Evolutionary conservation across 805 yeast species (phyloP).

Genomic region (Metschnikowia aberdeeniae): DNA sequence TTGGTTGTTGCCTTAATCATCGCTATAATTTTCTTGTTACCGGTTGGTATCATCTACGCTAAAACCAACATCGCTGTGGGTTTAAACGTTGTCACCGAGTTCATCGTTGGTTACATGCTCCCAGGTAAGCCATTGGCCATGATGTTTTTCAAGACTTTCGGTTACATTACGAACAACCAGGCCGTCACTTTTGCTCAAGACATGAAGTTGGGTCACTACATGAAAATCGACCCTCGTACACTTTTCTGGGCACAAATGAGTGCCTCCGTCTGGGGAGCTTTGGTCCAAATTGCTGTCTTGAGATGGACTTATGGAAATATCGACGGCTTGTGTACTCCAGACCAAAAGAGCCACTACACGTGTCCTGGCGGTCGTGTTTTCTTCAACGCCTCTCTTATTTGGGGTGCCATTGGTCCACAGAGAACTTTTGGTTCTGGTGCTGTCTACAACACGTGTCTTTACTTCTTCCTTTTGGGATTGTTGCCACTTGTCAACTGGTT

Average conservation of each 20-base stretch:
- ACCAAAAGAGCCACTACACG: slow-evolving; percentile 29
- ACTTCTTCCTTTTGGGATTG: slow-evolving; percentile 37
- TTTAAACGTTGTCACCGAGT: slow-evolving; percentile 41
- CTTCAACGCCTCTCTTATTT: slow-evolving; percentile 41
- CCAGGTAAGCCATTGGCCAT: slow-evolving; percentile 48
- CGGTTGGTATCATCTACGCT: slow-evolving; percentile 37
- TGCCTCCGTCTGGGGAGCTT: slow-evolving; percentile 40
- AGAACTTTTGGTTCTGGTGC: slow-evolving; percentile 16
- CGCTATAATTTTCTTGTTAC: slow-evolving; percentile 37
- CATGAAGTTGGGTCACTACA: slow-evolving; percentile 43
- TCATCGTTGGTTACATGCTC: slow-evolving; percentile 41
- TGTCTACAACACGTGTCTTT: slow-evolving; percentile 20
- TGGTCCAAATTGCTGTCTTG: slow-evolving; percentile 39
- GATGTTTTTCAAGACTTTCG: slow-evolving; percentile 46
- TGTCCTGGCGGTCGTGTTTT: slow-evolving; percentile 41
- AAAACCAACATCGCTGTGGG: slow-evolving; percentile 37
- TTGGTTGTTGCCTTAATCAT: slow-evolving; percentile 36
- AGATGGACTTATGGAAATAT: slow-evolving; percentile 40
- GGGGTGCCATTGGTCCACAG: slow-evolving; percentile 40
- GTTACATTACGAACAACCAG: slow-evolving; percentile 46
- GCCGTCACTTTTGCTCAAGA: slow-evolving; percentile 48
- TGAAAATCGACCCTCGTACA: slow-evolving; percentile 39
- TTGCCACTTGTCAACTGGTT: slow-evolving; percentile 37
- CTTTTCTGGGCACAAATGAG: slow-evolving; percentile 41
- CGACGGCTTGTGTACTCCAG: slow-evolving; percentile 30